Conservation (phyloP, 257 asterid species). For the Plantago ovata region DNA sequence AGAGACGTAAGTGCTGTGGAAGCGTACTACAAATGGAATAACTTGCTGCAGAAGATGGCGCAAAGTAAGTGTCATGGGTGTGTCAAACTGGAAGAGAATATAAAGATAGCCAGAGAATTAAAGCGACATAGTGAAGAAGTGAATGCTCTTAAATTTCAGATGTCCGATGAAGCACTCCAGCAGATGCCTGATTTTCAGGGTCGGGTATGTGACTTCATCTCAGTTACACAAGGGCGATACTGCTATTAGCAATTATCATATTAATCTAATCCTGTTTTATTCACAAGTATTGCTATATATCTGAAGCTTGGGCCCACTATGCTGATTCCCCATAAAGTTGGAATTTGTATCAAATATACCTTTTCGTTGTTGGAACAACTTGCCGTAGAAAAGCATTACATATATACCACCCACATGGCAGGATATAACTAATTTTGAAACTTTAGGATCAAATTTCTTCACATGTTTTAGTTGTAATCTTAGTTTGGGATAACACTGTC, state of each 20-base stretch:
- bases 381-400: no score
- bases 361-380: no score
- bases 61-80: constrained; percentile 93
- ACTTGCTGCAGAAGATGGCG: constrained; percentile 77
- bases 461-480: constrained; percentile 9
- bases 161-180: constrained; percentile 98
- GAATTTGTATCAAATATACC: no score
- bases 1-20: constrained; percentile 58
- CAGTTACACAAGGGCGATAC: constrained; percentile 8
- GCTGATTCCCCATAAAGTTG: no score
- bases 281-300: no score
- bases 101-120: constrained; percentile 66
- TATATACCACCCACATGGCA: no score
- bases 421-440: neutral
- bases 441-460: neutral
- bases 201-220: constrained; percentile 56
- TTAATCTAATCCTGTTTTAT: neutral
- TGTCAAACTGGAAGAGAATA: constrained; percentile 75
- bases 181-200: constrained; percentile 99
- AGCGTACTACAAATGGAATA: constrained; percentile 59
- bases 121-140: constrained; percentile 71
- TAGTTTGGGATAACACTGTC: constrained; percentile 15
- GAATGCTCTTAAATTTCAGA: constrained; percentile 63
- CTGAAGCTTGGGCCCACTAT: no score
- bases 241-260: neutral